These are phyloP conservation scores for Suhomyces sp. DNA, from an alignment of 805 yeast species.

Conservation along the genomic window DNA sequence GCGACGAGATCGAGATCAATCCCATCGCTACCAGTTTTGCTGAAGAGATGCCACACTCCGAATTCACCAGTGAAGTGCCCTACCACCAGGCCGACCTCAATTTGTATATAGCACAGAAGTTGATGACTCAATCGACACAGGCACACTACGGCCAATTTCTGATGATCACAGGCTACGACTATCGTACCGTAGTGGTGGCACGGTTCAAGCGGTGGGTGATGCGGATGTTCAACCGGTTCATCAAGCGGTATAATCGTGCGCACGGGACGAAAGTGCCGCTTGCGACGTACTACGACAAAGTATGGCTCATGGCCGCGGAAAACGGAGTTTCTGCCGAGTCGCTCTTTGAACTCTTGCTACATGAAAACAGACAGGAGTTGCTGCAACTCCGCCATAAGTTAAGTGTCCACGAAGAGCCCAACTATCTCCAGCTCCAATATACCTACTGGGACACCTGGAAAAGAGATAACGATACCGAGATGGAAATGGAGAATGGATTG, in stretches of 20 bases:
- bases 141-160: constrained; percentile 16
- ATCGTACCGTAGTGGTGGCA: constrained; percentile 21
- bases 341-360: constrained; percentile 22
- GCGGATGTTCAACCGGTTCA: constrained; percentile 34
- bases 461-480: background rate
- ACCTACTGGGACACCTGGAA: background rate
- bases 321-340: constrained; percentile 20
- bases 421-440: background rate
- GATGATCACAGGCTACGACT: constrained; percentile 26
- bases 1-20: constrained; percentile 11
- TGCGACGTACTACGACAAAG: constrained; percentile 21
- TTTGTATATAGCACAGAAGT: constrained; percentile 20
- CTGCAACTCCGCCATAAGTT: constrained; percentile 12
- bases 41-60: constrained; percentile 6
- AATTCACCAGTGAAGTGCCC: constrained; percentile 10
- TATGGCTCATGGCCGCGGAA: constrained; percentile 22
- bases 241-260: constrained; percentile 24
- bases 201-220: constrained; percentile 36
- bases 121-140: constrained; percentile 21
- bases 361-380: constrained; percentile 26
- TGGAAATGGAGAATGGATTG: too few species aligned
- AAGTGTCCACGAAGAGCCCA: background rate
- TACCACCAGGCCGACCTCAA: constrained; percentile 10
- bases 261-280: constrained; percentile 14
- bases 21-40: constrained; percentile 11